A percentile compares a stretch with the other conserved stretches of the same genome.
Conservation (phyloP, 768 basidiomycete species). For the Tylopilus rubrobrunneus region DNA sequence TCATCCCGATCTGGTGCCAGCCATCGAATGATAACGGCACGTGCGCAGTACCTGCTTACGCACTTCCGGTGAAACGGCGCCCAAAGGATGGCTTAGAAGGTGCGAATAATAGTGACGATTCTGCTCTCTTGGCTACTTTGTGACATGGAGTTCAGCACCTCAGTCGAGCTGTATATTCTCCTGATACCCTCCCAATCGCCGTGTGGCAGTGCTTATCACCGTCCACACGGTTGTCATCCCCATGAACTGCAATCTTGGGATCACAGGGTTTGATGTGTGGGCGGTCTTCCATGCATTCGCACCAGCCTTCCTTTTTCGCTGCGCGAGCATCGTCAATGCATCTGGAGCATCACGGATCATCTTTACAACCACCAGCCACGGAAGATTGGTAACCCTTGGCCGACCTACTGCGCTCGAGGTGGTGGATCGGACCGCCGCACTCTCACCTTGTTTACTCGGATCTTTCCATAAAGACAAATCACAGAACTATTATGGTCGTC, state of each 20-base stretch:
- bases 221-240: too few relatives aligned
- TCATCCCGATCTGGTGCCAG: neutral
- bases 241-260: neutral
- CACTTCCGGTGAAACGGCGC: neutral
- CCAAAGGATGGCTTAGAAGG: neutral
- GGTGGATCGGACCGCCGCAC: neutral
- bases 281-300: neutral
- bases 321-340: neutral
- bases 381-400: neutral
- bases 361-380: neutral
- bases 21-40: neutral
- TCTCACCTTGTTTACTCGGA: neutral
- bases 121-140: neutral
- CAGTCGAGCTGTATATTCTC: neutral
- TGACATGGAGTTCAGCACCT: neutral
- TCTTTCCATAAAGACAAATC: neutral
- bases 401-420: neutral
- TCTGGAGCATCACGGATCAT: too few relatives aligned
- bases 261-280: neutral
- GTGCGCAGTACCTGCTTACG: neutral
- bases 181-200: neutral
- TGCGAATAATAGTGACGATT: too few relatives aligned
- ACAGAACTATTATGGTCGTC: neutral
- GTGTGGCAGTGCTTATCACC: slow-evolving; percentile 1
- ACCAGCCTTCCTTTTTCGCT: neutral